Base-by-base conservation (phyloP, 805 yeast genomes). In the Metschnikowia matae region DNA sequence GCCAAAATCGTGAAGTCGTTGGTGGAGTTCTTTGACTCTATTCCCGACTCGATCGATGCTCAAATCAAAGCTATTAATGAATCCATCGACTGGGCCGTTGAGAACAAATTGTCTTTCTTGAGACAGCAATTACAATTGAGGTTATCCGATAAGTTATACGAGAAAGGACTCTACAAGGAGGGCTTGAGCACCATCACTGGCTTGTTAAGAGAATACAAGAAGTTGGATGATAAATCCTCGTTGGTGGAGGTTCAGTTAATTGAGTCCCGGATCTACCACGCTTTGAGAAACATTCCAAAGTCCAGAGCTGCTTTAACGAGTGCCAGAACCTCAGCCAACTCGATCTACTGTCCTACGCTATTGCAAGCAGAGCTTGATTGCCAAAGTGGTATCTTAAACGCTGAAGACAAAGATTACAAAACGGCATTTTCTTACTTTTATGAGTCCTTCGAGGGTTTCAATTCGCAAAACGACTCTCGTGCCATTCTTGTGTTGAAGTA, bases 271-370 rank as follows among this genome's bases (percentile, higher is more conserved):
- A 89, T 89, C 38, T 94, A 86, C 67, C 96, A 91, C 67, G 90
- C 96, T 26, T 76, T 94, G 61, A 82, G 97, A 66, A 94, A 94
- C 67, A 79, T 88, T 61, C 87, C 97, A 4, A 94, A 92, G 71
- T 81, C 96, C 4, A 82, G 88, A 61, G 97, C 98, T 6, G 84
- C 97, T 2, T 77, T 94, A 60, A 90, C 98, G 2, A 84, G 96
- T 43, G 97, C 99, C 1, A 82, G 98, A 68, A 94, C 99, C 0
- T 86, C 96, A 2, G 99, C 99, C n/a, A 95, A 94, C 67, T 81
- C 97, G 20, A 89, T 94, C 47, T 95, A 91, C 73, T 88, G 96
- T 62, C 96, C 98, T 8, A 87, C 97, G n/a, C 74, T 84, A 46
- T 79, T 86, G 60, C 96, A 94, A 70, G 98, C 98, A 1, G 96